Evolutionary conservation across 768 basidiomycete genomes (phyloP).

Genomic region (Lactifluus rugatus): DNA sequence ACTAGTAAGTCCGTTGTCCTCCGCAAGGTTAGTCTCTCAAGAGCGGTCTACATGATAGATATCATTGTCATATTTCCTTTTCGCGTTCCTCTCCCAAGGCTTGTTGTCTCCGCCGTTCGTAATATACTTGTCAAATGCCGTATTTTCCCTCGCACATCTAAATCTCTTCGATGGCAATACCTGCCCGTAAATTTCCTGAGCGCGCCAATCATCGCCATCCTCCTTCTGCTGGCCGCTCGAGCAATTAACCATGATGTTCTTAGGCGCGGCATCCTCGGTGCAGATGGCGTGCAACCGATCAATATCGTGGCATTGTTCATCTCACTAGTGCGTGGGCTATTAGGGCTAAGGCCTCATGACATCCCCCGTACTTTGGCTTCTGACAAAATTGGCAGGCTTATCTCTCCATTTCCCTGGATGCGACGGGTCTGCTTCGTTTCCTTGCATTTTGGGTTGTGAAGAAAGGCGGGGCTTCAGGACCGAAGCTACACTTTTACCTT

Average conservation of each 20-base stretch:
- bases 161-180: constrained; percentile 8
- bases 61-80: constrained; percentile 20
- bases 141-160: not conserved
- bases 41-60: constrained; percentile 1
- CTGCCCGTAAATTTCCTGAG: constrained; percentile 26
- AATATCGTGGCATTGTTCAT: constrained; percentile 92
- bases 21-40: not conserved
- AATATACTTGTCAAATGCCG: constrained; percentile 11
- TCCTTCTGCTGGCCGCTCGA: constrained; percentile 24
- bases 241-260: constrained; percentile 36
- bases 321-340: constrained; percentile 43
- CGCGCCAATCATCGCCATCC: constrained; percentile 25
- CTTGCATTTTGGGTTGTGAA: constrained; percentile 80
- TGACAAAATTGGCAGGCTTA: constrained; percentile 39
- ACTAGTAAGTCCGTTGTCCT: not conserved
- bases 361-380: not conserved
- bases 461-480: constrained; percentile 65
- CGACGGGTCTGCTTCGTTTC: constrained; percentile 77
- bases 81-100: constrained; percentile 11
- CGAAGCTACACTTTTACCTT: constrained; percentile 66
- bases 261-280: constrained; percentile 69
- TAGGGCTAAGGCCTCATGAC: not conserved
- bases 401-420: constrained; percentile 85
- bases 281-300: constrained; percentile 74
- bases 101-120: not conserved